Conservation (phyloP, 2,329 filamentous ascomycete genomes). For the Penicillium sp. region DNA sequence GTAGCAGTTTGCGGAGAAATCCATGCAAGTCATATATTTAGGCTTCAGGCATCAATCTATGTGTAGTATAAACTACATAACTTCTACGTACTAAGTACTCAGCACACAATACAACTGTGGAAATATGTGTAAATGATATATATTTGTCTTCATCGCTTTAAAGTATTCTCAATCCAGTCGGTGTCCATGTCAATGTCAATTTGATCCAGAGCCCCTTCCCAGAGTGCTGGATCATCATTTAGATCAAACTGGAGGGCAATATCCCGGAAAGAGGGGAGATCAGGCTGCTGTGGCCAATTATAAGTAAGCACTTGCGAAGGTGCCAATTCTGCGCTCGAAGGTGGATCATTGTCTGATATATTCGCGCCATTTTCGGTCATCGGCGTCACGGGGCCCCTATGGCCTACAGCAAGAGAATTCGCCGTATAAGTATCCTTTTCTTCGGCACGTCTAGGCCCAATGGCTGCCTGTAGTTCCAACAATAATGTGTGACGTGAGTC, state of each 20-base stretch:
- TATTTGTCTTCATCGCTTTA: slow-evolving; percentile 19
- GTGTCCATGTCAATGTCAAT: slow-evolving; percentile 45
- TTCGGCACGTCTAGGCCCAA: slow-evolving; percentile 21
- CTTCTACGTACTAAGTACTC: not conserved
- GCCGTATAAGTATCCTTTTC: not conserved
- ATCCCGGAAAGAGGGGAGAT: slow-evolving; percentile 27
- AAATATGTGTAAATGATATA: not conserved
- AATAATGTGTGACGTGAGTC: slow-evolving; percentile 41
- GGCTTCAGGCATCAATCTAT: not conserved
- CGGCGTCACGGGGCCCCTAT: slow-evolving; percentile 12
- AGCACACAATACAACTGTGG: not conserved
- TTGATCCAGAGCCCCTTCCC: slow-evolving; percentile 43
- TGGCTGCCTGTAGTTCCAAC: slow-evolving; percentile 34
- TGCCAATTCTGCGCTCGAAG: not conserved
- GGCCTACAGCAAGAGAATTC: not conserved
- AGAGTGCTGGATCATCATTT: slow-evolving; percentile 41
- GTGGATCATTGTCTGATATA: not conserved
- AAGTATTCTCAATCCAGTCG: slow-evolving; percentile 39
- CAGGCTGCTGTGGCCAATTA: slow-evolving; percentile 21
- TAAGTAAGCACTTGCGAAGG: slow-evolving; percentile 3
- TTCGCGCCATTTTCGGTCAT: slow-evolving; percentile 16
- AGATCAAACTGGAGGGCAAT: slow-evolving; percentile 37
- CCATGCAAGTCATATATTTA: not conserved
- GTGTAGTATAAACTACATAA: not conserved
- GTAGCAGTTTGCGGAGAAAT: not conserved